These are phyloP conservation scores for Psilocybe tampanensis DNA, from an alignment of 768 basidiomycete species.

Conservation along the genomic window DNA sequence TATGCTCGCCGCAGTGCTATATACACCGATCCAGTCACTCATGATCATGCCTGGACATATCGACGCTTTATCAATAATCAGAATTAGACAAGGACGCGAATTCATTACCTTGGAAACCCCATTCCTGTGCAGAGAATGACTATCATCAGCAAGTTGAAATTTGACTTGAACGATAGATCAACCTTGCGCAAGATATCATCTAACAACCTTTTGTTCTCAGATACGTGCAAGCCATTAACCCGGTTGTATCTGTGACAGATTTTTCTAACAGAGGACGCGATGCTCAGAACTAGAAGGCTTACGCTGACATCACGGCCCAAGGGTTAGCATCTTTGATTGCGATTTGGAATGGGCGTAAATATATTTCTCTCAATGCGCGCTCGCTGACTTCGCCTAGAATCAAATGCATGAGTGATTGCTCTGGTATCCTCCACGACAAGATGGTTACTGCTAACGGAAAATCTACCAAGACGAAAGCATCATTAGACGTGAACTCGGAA, in stretches of 20 bases:
- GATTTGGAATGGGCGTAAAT: constrained; percentile 64
- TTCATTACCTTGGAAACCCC: constrained; percentile 54
- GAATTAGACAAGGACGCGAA: not conserved
- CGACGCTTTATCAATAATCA: not conserved
- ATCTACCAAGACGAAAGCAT: constrained; percentile 27
- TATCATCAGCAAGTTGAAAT: not conserved
- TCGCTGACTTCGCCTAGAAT: constrained; percentile 48
- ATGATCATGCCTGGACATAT: constrained; percentile 50
- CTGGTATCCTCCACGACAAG: not conserved
- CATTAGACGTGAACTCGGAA: not conserved
- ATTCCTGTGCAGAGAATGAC: constrained; percentile 44
- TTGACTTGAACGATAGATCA: not conserved
- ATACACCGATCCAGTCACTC: constrained; percentile 61
- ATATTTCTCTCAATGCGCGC: constrained; percentile 66
- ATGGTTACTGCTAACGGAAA: constrained; percentile 47
- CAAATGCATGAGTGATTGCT: not conserved
- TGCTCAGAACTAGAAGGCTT: constrained; percentile 18
- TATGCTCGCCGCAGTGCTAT: constrained; percentile 50
- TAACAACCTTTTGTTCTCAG: constrained; percentile 53
- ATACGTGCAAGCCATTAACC: constrained; percentile 60
- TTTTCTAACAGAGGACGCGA: not conserved
- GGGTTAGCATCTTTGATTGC: constrained; percentile 57
- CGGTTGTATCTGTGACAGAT: constrained; percentile 51
- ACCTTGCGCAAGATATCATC: constrained; percentile 55
- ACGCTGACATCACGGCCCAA: constrained; percentile 64